Evolutionary conservation across 345 rosid species (phyloP), one percentile per base, ranked within the genome.

Genomic region (Orychophragmus violaceus): DNA sequence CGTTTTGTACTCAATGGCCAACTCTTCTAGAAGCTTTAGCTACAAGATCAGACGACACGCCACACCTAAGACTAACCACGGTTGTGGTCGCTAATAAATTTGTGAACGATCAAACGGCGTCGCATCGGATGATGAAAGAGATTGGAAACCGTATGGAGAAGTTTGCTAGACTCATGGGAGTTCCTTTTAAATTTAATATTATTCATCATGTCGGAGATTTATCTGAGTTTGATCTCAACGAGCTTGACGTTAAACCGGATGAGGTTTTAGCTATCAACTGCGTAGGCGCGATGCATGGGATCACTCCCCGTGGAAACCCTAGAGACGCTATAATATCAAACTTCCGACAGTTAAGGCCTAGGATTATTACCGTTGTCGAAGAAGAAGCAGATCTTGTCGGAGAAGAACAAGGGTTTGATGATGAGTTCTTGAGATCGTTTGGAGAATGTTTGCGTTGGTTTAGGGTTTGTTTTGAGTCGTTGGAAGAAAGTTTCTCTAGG

Each of bases 1-100:
- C 99, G n/a, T 87, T 78, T 57, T 94, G 97, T 80, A 90, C 99
- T 12, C 99, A 94, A 55, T 94, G 99, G 99, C 99, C 99, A 1
- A 94, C 99, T 37, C 81, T 94, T 68, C 84, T 94, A 3, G 97
- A 94, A 83, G 91, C 99, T 28, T 77, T 94, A n/a, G 99, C 99
- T 0, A 94, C 96, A 2, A 86, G 97, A 32, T 77, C 91, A 19
- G 97, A 90, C 46, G 99, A 94, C 64, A 85, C 99, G 3, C 99
- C 97, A 0, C 88, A 88, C 46, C 65, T 94, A 10, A 78, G 84
- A 68, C 82, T 94, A 5, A 94, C 99, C 61, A 82, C 86, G 0
- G 77, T 94, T 0, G 86, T 88, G 6, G 64, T 82, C 1, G 68
- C 82, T 0, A 68, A 71, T 48, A 82, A 78, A 51, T 56, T 74